Evolutionary conservation across 106 monocot species (phyloP), one percentile per base, ranked within the genome.

Genomic region (Apostasia ramifera): DNA sequence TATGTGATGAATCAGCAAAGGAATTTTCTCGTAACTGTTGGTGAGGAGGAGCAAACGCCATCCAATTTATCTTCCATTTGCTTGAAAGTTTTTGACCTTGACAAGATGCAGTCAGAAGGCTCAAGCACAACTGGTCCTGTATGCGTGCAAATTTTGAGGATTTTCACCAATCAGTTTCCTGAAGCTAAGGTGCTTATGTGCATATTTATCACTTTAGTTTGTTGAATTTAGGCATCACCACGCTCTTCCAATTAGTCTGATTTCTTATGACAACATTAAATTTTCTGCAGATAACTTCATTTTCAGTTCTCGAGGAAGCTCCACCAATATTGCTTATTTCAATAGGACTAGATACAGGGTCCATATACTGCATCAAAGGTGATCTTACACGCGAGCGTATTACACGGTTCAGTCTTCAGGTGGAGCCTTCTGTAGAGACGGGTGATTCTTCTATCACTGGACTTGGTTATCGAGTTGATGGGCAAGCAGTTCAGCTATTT

Each of bases 301-400:
- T 97, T 81, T 66, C 81, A 74, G 92, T 97, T 78, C 84, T 92
- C 2, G 95, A 97, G 76, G 95, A 97, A 77, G 86, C 92, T 64
- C 89, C 95, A 58, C 95, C 95, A 5, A 86, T 86, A 84, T 66
- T 97, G 40, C 63, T 89, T 14, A 87, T 97, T 2, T 73, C 89
- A 6, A 85, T 97, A 59, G 95, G 92, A 57, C 63, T 97, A 56
- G 95, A 97, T 41, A 86, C 71, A 49, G 95, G 95, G 71, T 89
- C 76, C 11, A 82, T 97, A 70, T 97, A 97, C 75, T 97, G 95
- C 84, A 97, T 97, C 66, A 84, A 92, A 75, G 95, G 95, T 51
- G 95, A 97, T 44, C 85, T 97, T 72, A 86, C 95, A 46, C 92
- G 95, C 63, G 95, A 97, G 70, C 82, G 92, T 39, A 97, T 97